These are phyloP conservation scores for Aureobasidium namibiae DNA, from an alignment of 2,329 filamentous ascomycete genomes.

Conservation along the genomic window DNA sequence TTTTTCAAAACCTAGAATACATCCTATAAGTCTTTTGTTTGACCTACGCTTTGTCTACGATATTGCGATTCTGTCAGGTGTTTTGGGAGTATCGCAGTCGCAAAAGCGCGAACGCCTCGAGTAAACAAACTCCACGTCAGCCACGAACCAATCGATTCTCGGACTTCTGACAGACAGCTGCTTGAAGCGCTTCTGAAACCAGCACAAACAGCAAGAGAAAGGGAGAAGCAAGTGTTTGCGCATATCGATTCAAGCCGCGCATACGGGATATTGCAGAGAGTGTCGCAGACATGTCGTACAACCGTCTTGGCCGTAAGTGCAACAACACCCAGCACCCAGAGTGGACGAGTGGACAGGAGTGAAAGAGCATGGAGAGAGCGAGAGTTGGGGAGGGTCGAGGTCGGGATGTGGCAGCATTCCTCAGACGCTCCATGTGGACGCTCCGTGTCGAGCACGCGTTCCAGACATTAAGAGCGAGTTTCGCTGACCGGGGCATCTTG, in stretches of 20 bases:
- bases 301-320: constrained; percentile 53
- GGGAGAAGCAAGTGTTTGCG: not conserved
- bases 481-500: constrained; percentile 6
- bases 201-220: not conserved
- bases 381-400: not conserved
- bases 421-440: not conserved
- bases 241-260: not conserved
- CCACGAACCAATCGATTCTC: not conserved
- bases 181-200: not conserved
- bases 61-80: not conserved
- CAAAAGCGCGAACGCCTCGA: constrained; percentile 6
- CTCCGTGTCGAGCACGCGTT: not conserved
- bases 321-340: not conserved
- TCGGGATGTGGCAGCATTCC: not conserved
- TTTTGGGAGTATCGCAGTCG: not conserved
- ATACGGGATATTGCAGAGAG: not conserved
- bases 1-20: constrained; percentile 9
- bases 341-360: not conserved
- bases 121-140: constrained; percentile 4
- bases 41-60: not conserved
- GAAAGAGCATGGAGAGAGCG: not conserved
- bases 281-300: constrained; percentile 54
- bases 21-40: not conserved
- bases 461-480: not conserved
- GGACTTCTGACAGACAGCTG: not conserved